Percentiles rank a stretch among this genome's conserved stretches.
phyloP scores from a whole-genome alignment of 306 rosid species.

The Pachyrhizus erosus region DNA sequence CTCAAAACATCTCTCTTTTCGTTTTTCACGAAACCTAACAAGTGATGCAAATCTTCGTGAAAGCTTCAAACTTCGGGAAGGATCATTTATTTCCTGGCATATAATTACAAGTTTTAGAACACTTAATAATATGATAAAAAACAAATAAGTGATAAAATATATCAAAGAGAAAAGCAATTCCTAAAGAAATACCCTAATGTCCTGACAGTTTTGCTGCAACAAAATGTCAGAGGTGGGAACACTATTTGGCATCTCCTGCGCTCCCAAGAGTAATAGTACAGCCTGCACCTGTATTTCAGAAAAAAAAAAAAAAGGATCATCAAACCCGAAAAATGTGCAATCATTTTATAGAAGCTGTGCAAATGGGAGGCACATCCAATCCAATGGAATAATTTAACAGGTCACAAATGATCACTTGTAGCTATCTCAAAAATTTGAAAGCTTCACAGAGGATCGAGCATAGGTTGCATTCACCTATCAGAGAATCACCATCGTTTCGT shows the following conservation, averaged over 20 bases:
- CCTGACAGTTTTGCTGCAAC: slow-evolving; percentile 49
- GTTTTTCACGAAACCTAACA: slow-evolving; percentile 81
- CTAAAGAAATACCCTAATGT: slow-evolving; percentile 54
- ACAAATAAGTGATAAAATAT: background rate
- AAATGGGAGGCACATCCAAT: slow-evolving; percentile 8
- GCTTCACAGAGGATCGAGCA: background rate
- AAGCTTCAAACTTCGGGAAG: slow-evolving; percentile 59
- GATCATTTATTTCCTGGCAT: slow-evolving; percentile 59
- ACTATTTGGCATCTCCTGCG: slow-evolving; percentile 51
- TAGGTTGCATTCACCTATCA: background rate
- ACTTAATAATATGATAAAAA: slow-evolving; percentile 10
- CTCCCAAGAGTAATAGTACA: slow-evolving; percentile 71
- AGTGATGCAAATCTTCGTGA: slow-evolving; percentile 80
- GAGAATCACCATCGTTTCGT: background rate
- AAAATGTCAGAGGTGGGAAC: slow-evolving; percentile 46
- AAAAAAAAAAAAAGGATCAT: background rate
- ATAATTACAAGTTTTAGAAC: slow-evolving; percentile 7
- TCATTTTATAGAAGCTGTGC: background rate
- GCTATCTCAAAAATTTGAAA: background rate
- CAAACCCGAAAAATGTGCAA: background rate
- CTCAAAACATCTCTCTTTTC: slow-evolving; percentile 82
- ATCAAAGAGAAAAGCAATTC: slow-evolving; percentile 15
- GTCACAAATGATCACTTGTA: background rate
- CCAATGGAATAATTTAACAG: background rate
- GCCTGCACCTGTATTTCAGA: slow-evolving; percentile 71